Conservation (phyloP, 2,329 filamentous ascomycete species). For the Thermoascus crustaceus region DNA sequence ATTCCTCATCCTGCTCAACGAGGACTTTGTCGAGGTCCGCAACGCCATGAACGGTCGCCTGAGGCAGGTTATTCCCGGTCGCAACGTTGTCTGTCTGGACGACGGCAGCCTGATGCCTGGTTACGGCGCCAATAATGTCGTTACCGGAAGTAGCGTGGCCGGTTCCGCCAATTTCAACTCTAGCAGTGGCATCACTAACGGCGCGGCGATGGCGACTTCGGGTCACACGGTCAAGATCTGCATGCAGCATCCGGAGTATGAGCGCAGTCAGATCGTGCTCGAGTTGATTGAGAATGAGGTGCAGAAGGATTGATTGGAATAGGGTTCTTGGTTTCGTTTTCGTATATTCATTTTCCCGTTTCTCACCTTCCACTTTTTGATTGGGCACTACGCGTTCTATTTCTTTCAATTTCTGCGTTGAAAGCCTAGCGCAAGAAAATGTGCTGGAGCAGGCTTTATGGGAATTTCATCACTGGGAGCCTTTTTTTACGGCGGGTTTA, state of each 20-base stretch:
- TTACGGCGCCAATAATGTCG: constrained; percentile 31
- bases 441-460: too few species aligned
- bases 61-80: constrained; percentile 85
- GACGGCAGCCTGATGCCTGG: constrained; percentile 50
- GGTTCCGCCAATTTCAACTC: constrained; percentile 18
- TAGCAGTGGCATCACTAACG: constrained; percentile 25
- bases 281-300: constrained; percentile 91
- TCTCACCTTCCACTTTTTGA: neutral
- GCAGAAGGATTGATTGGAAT: constrained; percentile 54
- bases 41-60: constrained; percentile 93
- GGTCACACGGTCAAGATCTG: constrained; percentile 81
- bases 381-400: too few species aligned
- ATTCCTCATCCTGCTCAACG: constrained; percentile 87
- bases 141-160: constrained; percentile 33
- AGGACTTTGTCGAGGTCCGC: constrained; percentile 92
- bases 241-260: constrained; percentile 86
- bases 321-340: neutral
- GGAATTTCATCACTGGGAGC: too few species aligned
- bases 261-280: constrained; percentile 77
- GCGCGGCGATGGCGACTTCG: constrained; percentile 23
- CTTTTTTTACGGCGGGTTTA: too few species aligned
- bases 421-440: too few species aligned
- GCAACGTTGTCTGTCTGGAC: constrained; percentile 84
- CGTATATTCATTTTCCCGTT: neutral
- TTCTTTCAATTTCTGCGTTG: too few species aligned